These are phyloP conservation scores for Sphaerulina musiva DNA, from an alignment of 2,329 filamentous ascomycete genomes.

Conservation along the genomic window DNA sequence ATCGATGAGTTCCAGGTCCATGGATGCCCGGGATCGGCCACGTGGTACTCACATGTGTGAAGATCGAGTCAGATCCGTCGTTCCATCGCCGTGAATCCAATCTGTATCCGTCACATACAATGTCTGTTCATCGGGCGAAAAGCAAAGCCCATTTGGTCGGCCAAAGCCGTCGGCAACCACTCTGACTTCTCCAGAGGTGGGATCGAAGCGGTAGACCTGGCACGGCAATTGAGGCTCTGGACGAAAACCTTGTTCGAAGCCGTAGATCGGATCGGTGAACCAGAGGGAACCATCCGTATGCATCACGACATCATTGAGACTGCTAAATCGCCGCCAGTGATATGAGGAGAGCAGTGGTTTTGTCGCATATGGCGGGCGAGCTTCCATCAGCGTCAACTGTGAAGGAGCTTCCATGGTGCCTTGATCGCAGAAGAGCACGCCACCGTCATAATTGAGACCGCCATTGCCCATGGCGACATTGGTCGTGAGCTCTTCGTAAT, in stretches of 20 bases:
- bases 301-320: conserved; percentile 53
- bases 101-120: conserved; percentile 56
- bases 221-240: conserved; percentile 48
- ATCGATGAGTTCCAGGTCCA: background rate
- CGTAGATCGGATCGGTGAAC: conserved; percentile 59
- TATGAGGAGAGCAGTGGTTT: conserved; percentile 50
- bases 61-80: conserved; percentile 41
- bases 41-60: conserved; percentile 43
- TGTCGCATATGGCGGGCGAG: conserved; percentile 22
- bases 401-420: conserved; percentile 22
- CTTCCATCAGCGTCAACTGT: conserved; percentile 25
- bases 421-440: conserved; percentile 32
- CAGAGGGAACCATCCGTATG: conserved; percentile 53
- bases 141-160: conserved; percentile 53
- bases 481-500: conserved; percentile 35
- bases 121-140: conserved; percentile 48
- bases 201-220: conserved; percentile 50
- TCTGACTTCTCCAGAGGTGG: conserved; percentile 45
- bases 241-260: conserved; percentile 53
- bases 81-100: conserved; percentile 37
- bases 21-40: background rate
- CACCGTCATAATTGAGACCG: conserved; percentile 42
- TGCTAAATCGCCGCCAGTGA: conserved; percentile 55
- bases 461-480: conserved; percentile 45
- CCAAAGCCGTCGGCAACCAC: conserved; percentile 54